phyloP scores from a whole-genome alignment of 2,329 filamentous ascomycete genomes.

The Blumeria hordei region DNA sequence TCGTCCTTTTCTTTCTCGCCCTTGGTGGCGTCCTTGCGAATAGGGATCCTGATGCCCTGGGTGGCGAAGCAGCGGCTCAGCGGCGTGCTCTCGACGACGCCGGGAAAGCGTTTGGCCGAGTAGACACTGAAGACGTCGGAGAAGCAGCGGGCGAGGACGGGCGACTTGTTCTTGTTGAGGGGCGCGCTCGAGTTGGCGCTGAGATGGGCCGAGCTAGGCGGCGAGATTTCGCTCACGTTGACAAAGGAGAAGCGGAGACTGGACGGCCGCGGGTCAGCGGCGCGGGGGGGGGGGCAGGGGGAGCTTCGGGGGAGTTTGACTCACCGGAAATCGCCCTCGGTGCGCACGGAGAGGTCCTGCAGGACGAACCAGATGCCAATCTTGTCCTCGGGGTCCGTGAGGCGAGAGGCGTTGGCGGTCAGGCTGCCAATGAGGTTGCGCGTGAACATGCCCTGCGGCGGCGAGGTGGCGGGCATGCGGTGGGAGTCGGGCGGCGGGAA shows the following conservation, averaged over 20 bases:
- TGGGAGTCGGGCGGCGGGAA: slow-evolving; percentile 7
- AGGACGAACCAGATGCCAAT: slow-evolving; percentile 92
- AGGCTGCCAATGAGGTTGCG: slow-evolving; percentile 84
- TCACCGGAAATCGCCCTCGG: slow-evolving; percentile 75
- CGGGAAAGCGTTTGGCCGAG: slow-evolving; percentile 94
- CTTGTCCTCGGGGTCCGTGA: slow-evolving; percentile 56
- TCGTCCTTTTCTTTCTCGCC: slow-evolving; percentile 11
- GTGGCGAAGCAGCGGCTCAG: slow-evolving; percentile 81
- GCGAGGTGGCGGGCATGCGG: slow-evolving; percentile 12
- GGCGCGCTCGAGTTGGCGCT: slow-evolving; percentile 16
- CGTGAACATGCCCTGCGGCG: slow-evolving; percentile 67
- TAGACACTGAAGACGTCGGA: slow-evolving; percentile 82
- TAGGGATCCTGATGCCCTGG: slow-evolving; percentile 93
- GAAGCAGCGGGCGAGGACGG: slow-evolving; percentile 65
- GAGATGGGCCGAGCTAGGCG: neutral
- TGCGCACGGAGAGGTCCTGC: slow-evolving; percentile 83
- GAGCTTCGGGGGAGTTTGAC: slow-evolving; percentile 7
- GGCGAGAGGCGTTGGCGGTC: slow-evolving; percentile 64
- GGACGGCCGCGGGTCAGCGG: neutral
- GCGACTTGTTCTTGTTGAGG: slow-evolving; percentile 53
- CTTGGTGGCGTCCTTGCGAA: slow-evolving; percentile 51
- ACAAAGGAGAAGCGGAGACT: slow-evolving; percentile 53
- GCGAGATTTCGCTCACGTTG: slow-evolving; percentile 39
- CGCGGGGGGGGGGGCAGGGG: neutral
- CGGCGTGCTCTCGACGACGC: slow-evolving; percentile 79